These are phyloP conservation scores for Sclerotinia minor DNA, from an alignment of 2,329 filamentous ascomycete genomes.

Conservation along the genomic window DNA sequence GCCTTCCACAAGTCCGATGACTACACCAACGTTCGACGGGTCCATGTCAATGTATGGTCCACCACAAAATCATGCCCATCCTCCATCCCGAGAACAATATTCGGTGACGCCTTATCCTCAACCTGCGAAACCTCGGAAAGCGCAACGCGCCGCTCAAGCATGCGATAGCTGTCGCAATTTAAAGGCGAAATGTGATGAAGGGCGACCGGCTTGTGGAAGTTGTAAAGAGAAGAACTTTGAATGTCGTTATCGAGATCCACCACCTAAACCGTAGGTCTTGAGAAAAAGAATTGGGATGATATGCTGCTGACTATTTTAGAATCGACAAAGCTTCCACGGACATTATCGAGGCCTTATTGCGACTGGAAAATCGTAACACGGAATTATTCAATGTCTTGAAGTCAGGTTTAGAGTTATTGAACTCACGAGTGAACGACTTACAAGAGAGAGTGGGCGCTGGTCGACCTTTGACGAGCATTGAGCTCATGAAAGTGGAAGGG, in stretches of 20 bases:
- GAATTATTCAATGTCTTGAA: constrained; percentile 19
- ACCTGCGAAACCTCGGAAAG: constrained; percentile 33
- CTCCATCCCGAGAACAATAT: constrained; percentile 34
- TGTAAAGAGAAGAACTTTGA: constrained; percentile 83
- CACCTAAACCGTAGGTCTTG: constrained; percentile 78
- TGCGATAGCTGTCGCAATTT: constrained; percentile 86
- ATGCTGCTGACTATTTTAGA: constrained; percentile 35
- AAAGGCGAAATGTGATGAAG: constrained; percentile 91
- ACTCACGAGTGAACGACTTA: constrained; percentile 18
- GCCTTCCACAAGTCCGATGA: constrained; percentile 37
- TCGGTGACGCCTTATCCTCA: constrained; percentile 21
- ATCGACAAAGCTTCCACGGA: constrained; percentile 60
- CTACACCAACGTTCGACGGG: constrained; percentile 28
- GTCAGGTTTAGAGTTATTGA: constrained; percentile 27
- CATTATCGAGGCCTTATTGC: constrained; percentile 52
- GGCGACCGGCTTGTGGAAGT: constrained; percentile 71
- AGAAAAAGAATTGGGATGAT: constrained; percentile 41
- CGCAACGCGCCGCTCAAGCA: constrained; percentile 57
- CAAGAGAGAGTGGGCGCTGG: constrained; percentile 3
- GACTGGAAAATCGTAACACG: constrained; percentile 28
- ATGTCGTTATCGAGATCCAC: constrained; percentile 88
- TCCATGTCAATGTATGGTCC: constrained; percentile 29
- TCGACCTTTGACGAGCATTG: constrained; percentile 5
- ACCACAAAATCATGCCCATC: constrained; percentile 27
- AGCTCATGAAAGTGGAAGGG: constrained; percentile 9